Percentiles rank a stretch among this genome's conserved stretches.
Evolutionary conservation across 371 early-diverging fungal species (phyloP).

Genomic region (Syncephalastrum contaminatum): DNA sequence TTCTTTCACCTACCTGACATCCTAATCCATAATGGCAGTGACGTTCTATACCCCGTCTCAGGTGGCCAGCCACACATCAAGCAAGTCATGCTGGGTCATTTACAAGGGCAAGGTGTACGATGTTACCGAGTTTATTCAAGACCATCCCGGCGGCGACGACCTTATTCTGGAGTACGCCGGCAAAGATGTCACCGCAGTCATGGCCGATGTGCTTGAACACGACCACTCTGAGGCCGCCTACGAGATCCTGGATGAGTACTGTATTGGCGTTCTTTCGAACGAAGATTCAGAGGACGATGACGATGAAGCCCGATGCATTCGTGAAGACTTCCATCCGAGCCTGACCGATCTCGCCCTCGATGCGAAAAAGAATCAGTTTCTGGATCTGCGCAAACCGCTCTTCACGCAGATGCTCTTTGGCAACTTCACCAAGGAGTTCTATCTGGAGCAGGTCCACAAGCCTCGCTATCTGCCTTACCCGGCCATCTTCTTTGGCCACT

Average conservation of each 20-base stretch:
- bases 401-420: conserved; percentile 77
- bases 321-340: conserved; percentile 53
- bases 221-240: conserved; percentile 74
- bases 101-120: conserved; percentile 81
- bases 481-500: conserved; percentile 78
- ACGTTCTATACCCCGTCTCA: conserved; percentile 52
- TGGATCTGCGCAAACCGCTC: conserved; percentile 82
- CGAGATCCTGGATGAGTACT: conserved; percentile 78
- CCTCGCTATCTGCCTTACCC: conserved; percentile 80
- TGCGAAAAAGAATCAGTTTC: conserved; percentile 64
- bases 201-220: conserved; percentile 78
- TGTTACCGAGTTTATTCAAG: conserved; percentile 76
- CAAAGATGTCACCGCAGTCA: conserved; percentile 65
- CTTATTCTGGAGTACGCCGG: conserved; percentile 76
- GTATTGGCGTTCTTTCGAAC: conserved; percentile 59
- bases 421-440: conserved; percentile 76
- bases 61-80: conserved; percentile 67
- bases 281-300: conserved; percentile 18
- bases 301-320: conserved; percentile 28
- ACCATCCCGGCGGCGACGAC: conserved; percentile 85
- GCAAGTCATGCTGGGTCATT: conserved; percentile 73
- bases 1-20: background rate
- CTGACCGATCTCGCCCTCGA: conserved; percentile 48
- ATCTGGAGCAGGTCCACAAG: conserved; percentile 88
- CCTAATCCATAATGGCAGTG: conserved; percentile 3